These are phyloP conservation scores for Phylloporus rhodoxanthus DNA, from an alignment of 768 basidiomycete species.

Conservation along the genomic window DNA sequence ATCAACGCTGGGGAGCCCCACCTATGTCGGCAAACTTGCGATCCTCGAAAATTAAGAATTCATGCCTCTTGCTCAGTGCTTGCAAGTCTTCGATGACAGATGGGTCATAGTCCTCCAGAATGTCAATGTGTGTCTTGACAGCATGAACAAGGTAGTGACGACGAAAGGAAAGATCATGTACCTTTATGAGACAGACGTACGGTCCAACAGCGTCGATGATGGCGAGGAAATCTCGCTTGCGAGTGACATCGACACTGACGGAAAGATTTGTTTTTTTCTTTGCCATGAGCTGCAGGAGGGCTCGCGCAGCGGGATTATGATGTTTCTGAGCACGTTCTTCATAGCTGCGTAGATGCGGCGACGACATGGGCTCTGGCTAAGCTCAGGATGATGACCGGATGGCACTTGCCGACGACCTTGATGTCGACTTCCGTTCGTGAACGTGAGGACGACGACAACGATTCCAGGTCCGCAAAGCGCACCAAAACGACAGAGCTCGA, in stretches of 20 bases:
- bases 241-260: slow-evolving; percentile 92
- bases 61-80: slow-evolving; percentile 68
- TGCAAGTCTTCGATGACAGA: slow-evolving; percentile 64
- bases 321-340: slow-evolving; percentile 52
- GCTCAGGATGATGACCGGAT: not conserved
- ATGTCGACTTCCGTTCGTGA: slow-evolving; percentile 38
- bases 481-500: slow-evolving; percentile 28
- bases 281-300: slow-evolving; percentile 75
- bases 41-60: slow-evolving; percentile 97
- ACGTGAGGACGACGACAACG: slow-evolving; percentile 43
- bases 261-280: slow-evolving; percentile 89
- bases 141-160: slow-evolving; percentile 18
- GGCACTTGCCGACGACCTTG: not conserved
- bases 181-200: slow-evolving; percentile 92
- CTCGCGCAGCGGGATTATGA: slow-evolving; percentile 69
- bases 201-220: slow-evolving; percentile 88
- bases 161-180: slow-evolving; percentile 26
- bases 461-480: slow-evolving; percentile 37
- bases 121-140: slow-evolving; percentile 89
- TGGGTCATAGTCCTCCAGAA: slow-evolving; percentile 84
- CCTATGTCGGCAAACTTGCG: slow-evolving; percentile 99
- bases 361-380: slow-evolving; percentile 24
- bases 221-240: slow-evolving; percentile 66
- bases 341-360: slow-evolving; percentile 50
- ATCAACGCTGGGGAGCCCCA: slow-evolving; percentile 30